Evolutionary conservation across 305 asterid species (phyloP).

Genomic region (Fraxinus angustifolia): DNA sequence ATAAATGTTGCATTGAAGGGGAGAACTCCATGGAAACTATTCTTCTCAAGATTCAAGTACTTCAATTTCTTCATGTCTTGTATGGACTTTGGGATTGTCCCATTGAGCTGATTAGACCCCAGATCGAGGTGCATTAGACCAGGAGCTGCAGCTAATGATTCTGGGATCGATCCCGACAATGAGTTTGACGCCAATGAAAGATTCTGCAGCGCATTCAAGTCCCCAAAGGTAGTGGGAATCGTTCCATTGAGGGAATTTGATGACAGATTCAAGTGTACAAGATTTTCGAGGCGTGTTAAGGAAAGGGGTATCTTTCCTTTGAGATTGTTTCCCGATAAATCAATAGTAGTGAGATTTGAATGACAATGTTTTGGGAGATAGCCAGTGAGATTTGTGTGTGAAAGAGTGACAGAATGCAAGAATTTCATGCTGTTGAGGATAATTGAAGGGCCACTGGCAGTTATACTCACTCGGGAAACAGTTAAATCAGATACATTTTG

Average conservation of each 20-base stretch:
- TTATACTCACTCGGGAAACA: conserved; percentile 46
- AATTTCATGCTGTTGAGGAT: conserved; percentile 46
- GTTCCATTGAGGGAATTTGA: conserved; percentile 64
- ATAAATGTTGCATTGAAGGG: conserved; percentile 79
- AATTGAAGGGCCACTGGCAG: conserved; percentile 58
- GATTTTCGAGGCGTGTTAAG: conserved; percentile 56
- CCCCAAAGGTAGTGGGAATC: conserved; percentile 69
- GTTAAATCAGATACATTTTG: conserved; percentile 48
- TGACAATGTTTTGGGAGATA: conserved; percentile 62
- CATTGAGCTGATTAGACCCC: conserved; percentile 75
- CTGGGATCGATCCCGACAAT: conserved; percentile 67
- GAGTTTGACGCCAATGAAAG: conserved; percentile 63
- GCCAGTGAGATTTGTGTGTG: conserved; percentile 65
- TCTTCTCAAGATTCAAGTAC: conserved; percentile 68
- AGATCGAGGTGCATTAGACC: conserved; percentile 74
- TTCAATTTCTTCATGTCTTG: conserved; percentile 34
- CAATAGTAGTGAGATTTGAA: conserved; percentile 56
- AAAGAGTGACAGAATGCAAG: conserved; percentile 49
- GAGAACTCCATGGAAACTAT: conserved; percentile 71
- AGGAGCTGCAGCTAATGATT: conserved; percentile 54
- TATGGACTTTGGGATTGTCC: conserved; percentile 67
- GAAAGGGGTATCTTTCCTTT: conserved; percentile 66
- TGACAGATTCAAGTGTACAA: conserved; percentile 60
- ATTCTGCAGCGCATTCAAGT: conserved; percentile 49
- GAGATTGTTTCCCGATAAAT: conserved; percentile 61